phyloP scores from a whole-genome alignment of 495 filamentous ascomycete species.

The Trichoderma erinaceum region DNA sequence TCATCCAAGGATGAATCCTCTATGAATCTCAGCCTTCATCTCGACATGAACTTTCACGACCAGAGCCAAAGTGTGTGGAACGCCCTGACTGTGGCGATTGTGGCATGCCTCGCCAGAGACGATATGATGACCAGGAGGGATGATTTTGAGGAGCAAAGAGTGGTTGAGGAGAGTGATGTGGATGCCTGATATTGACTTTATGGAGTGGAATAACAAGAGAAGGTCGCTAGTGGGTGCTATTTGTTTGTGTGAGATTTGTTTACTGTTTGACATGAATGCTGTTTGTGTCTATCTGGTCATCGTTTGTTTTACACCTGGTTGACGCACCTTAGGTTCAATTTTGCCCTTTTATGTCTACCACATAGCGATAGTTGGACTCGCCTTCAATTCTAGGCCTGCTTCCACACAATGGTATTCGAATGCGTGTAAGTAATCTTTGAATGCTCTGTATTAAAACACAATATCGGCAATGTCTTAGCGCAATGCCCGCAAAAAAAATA shows the following conservation, averaged over 20 bases:
- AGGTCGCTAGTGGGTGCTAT: not conserved
- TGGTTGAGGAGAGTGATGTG: conserved; percentile 11
- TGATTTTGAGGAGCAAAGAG: conserved; percentile 8
- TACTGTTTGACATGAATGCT: not conserved
- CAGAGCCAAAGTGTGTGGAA: conserved; percentile 17
- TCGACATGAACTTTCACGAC: conserved; percentile 6
- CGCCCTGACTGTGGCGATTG: conserved; percentile 15
- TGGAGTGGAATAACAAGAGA: not conserved
- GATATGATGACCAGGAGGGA: conserved; percentile 15
- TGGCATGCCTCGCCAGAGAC: conserved; percentile 16
- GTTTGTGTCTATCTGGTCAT: no score
- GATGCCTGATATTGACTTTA: conserved; percentile 6
- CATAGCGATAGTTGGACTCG: no score
- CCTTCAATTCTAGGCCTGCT: no score
- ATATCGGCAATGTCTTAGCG: no score
- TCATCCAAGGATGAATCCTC: not conserved
- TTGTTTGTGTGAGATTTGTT: not conserved
- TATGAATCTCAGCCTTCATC: not conserved
- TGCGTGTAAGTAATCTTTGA: no score
- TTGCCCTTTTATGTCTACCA: no score
- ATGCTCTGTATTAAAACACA: no score
- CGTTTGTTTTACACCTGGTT: not conserved
- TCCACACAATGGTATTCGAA: no score
- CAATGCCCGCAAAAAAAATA: not conserved
- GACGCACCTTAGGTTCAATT: not conserved